phyloP scores from a whole-genome alignment of 2,329 filamentous ascomycete genomes.

The Neofusicoccum sp. region DNA sequence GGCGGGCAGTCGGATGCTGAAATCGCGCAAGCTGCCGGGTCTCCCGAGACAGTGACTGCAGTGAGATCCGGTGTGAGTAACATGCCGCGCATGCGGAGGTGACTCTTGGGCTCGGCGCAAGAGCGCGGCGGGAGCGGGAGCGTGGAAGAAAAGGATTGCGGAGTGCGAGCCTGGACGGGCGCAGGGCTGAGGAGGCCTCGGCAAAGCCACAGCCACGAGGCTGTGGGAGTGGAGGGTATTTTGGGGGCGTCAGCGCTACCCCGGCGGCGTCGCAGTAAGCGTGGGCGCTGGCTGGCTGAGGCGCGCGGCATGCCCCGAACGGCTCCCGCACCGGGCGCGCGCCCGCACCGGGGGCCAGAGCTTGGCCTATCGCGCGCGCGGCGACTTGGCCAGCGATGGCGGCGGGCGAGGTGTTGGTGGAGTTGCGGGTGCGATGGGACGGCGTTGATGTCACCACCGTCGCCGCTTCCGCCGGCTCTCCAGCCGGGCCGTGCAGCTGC shows the following conservation, averaged over 20 bases:
- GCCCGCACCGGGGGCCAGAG: not conserved
- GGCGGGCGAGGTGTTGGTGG: not conserved
- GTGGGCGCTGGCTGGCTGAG: not conserved
- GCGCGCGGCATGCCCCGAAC: not conserved
- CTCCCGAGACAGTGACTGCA: conserved; percentile 1
- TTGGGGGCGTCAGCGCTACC: conserved; percentile 12
- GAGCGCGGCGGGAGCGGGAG: not conserved
- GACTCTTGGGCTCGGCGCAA: not conserved
- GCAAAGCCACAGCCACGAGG: conserved; percentile 7
- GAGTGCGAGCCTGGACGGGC: not conserved
- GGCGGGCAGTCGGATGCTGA: not conserved
- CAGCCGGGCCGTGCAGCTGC: not conserved
- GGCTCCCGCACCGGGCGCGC: not conserved
- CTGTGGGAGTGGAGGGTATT: conserved; percentile 16
- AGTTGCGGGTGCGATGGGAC: not conserved
- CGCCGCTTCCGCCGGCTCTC: not conserved
- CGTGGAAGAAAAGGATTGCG: not conserved
- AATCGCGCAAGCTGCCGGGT: not conserved
- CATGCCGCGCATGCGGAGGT: not conserved
- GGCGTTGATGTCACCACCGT: not conserved
- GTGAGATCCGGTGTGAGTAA: conserved; percentile 4
- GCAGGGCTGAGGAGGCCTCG: not conserved
- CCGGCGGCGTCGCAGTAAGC: not conserved
- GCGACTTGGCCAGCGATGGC: not conserved
- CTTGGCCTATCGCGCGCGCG: not conserved